Base-by-base conservation (phyloP, 192 early-diverging fungal genomes). In the Thamnidium elegans region DNA sequence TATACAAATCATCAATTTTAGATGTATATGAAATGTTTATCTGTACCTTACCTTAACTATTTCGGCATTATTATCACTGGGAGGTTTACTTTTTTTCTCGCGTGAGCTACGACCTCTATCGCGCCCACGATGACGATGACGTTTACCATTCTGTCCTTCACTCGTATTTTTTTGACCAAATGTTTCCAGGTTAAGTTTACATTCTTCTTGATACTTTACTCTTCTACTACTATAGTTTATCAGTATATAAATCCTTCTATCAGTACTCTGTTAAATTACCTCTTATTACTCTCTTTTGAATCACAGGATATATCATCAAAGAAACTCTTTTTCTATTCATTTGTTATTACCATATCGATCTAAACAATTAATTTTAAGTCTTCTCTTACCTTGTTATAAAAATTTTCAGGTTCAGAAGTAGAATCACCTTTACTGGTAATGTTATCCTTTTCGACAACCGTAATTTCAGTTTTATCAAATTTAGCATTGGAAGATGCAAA, bases 271-370 rank as follows among this genome's bases (percentile, higher is more conserved):
- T 26, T 50, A 4, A 15, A 48, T 42, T 54, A 54, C 79, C 92
- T 92, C 31, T 85, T 83, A 15, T 39, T 39, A 39, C 36, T 10
- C 36, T 48, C 46, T 48, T 14, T 48, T 17, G 46, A 48, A 5
- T 48, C 96, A 72, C 93, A 95, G 34, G 96, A 98, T 72, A 98
- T 98, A 74, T 98, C 90, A 75, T 98, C 96, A 83, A 98, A 98
- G 79, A 98, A 98, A 21, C 87, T 89, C 17, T 48, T 48, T 11
- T 81, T 84, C 59, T 89, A 90, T 66, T 86, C 76, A 73, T 61
- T 26, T 26, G 26, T 26, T 26, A 26, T 26, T 26, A 26, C 26
- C 26, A 26, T 26, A 2, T 26, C 3, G 26, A 26, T 74, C 30
- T 87, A 84, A 11, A 82, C 84, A n/a, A 75, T 70, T 32, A 81